Evolutionary conservation across 345 rosid genomes (phyloP).

Genomic region (Trapa incisa): DNA sequence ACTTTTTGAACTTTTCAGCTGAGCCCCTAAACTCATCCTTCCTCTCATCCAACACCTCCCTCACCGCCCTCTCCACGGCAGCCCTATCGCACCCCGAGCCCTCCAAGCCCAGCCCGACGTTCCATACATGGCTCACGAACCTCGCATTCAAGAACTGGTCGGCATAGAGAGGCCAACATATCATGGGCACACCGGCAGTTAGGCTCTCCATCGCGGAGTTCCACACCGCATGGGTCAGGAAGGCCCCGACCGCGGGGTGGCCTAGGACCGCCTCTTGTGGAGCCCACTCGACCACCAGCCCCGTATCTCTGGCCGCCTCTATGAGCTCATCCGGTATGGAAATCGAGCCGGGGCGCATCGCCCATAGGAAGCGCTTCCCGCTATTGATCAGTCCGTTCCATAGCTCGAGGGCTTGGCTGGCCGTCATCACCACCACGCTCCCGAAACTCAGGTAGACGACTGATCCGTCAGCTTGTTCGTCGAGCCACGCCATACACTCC

Average conservation of each 20-base stretch:
- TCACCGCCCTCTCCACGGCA: constrained; percentile 33
- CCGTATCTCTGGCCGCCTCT: constrained; percentile 20
- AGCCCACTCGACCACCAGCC: constrained; percentile 19
- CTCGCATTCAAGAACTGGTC: constrained; percentile 49
- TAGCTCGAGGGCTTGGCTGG: constrained; percentile 23
- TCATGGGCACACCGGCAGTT: constrained; percentile 42
- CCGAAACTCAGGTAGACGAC: constrained; percentile 41
- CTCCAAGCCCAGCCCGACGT: constrained; percentile 45
- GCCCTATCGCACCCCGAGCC: constrained; percentile 27
- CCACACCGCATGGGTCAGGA: constrained; percentile 56
- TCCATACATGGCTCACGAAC: constrained; percentile 41
- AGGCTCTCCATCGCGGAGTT: constrained; percentile 56
- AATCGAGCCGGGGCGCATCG: constrained; percentile 15
- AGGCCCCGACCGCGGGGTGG: constrained; percentile 39
- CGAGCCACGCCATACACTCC: constrained; percentile 31
- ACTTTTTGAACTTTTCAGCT: constrained; percentile 15
- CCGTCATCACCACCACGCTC: constrained; percentile 10
- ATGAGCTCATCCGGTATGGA: constrained; percentile 15
- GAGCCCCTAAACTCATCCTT: constrained; percentile 22
- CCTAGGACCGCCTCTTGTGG: constrained; percentile 29
- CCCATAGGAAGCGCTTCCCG: constrained; percentile 34
- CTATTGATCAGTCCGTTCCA: constrained; percentile 34
- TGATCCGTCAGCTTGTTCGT: constrained; percentile 19
- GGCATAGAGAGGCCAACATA: constrained; percentile 47
- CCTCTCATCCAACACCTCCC: constrained; percentile 39